Evolutionary conservation across 768 basidiomycete species (phyloP).

Genomic region (Russula foetens): DNA sequence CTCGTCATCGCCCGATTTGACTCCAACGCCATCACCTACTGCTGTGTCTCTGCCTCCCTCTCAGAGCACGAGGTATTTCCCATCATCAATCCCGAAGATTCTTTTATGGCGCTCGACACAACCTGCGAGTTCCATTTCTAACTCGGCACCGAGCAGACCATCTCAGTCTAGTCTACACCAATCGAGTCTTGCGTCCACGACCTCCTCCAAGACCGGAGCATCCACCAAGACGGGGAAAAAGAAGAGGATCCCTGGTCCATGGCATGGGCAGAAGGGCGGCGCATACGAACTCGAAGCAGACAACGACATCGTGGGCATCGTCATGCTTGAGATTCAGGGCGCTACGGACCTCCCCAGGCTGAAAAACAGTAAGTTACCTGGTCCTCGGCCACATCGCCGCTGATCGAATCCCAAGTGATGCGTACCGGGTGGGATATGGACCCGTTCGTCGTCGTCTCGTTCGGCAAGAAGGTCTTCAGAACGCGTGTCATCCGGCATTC

Average conservation of each 20-base stretch:
- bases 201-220: neutral
- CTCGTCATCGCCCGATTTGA: slow-evolving; percentile 3
- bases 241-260: slow-evolving; percentile 35
- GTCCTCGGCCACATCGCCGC: neutral
- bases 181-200: slow-evolving; percentile 19
- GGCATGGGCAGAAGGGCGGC: slow-evolving; percentile 30
- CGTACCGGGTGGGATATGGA: slow-evolving; percentile 94
- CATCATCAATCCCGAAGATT: slow-evolving; percentile 27
- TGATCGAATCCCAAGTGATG: slow-evolving; percentile 45
- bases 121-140: slow-evolving; percentile 27
- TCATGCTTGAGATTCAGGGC: slow-evolving; percentile 84
- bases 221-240: slow-evolving; percentile 26
- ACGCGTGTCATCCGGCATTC: slow-evolving; percentile 84
- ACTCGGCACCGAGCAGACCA: slow-evolving; percentile 15
- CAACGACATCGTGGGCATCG: slow-evolving; percentile 88
- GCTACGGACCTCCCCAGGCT: slow-evolving; percentile 80
- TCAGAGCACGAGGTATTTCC: slow-evolving; percentile 25
- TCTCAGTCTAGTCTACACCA: slow-evolving; percentile 8
- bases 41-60: slow-evolving; percentile 22
- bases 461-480: slow-evolving; percentile 95
- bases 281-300: slow-evolving; percentile 56
- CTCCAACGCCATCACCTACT: slow-evolving; percentile 11
- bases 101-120: slow-evolving; percentile 30
- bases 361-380: slow-evolving; percentile 64
- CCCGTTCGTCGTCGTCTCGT: slow-evolving; percentile 91